These are phyloP conservation scores for Podaxis carcinomalis DNA, from an alignment of 768 basidiomycete species.

Conservation along the genomic window DNA sequence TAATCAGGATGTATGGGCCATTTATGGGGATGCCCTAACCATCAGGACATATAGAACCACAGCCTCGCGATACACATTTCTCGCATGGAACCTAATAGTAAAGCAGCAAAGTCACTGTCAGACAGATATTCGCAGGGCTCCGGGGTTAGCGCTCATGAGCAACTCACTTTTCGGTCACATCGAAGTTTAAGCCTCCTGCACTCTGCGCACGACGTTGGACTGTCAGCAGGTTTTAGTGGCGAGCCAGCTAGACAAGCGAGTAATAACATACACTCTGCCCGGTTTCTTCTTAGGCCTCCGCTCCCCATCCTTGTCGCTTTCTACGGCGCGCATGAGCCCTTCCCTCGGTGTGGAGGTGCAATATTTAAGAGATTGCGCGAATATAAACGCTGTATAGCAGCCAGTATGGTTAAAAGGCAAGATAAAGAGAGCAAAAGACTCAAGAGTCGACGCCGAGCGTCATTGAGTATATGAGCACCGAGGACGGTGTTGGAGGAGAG, in stretches of 20 bases:
- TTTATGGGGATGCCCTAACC: slow-evolving; percentile 33
- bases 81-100: slow-evolving; percentile 64
- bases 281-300: slow-evolving; percentile 26
- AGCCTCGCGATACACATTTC: slow-evolving; percentile 73
- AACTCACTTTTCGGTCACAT: slow-evolving; percentile 58
- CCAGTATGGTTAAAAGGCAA: slow-evolving; percentile 4
- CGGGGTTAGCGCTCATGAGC: slow-evolving; percentile 12
- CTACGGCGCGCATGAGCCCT: slow-evolving; percentile 13
- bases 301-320: slow-evolving; percentile 20
- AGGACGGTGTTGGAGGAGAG: slow-evolving; percentile 13
- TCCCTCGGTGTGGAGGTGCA: slow-evolving; percentile 11
- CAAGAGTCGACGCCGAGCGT: not conserved
- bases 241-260: not conserved
- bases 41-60: slow-evolving; percentile 72
- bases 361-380: not conserved
- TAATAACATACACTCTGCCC: slow-evolving; percentile 25
- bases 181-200: slow-evolving; percentile 59
- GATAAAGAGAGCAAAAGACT: not conserved
- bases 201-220: slow-evolving; percentile 49
- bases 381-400: not conserved
- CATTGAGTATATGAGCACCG: slow-evolving; percentile 9
- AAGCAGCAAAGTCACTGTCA: not conserved
- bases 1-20: slow-evolving; percentile 2
- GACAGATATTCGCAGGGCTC: slow-evolving; percentile 12
- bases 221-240: slow-evolving; percentile 33